These are phyloP conservation scores for Sugiyamaella valdiviana DNA, from an alignment of 805 yeast species.

Conservation along the genomic window DNA sequence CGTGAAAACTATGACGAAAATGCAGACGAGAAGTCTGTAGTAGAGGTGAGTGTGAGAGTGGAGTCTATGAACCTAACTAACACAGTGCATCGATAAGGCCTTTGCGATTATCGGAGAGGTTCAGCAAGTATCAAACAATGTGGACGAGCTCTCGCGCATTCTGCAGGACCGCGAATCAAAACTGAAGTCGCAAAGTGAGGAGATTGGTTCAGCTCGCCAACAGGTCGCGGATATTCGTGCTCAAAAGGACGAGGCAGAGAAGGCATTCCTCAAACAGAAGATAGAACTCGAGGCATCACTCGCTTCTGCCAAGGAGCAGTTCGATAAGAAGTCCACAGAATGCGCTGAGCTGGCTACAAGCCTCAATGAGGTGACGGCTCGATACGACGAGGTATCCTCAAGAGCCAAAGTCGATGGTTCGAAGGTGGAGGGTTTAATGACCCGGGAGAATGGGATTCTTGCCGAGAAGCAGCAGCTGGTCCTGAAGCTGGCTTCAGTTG, in stretches of 20 bases:
- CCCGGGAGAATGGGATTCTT: not conserved
- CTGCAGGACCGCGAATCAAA: not conserved
- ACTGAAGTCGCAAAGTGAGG: not conserved
- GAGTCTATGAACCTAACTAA: not conserved
- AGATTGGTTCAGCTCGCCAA: not conserved
- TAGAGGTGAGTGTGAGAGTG: not conserved
- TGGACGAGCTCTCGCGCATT: not conserved
- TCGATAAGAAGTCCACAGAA: not conserved
- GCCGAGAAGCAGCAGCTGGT: slow-evolving; percentile 3
- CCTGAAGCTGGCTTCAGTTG: slow-evolving; percentile 1
- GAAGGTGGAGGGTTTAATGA: not conserved
- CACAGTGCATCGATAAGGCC: not conserved
- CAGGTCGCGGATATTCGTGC: not conserved
- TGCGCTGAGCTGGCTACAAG: not conserved
- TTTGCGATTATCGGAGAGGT: slow-evolving; percentile 1
- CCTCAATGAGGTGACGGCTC: not conserved
- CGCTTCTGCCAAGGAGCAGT: not conserved
- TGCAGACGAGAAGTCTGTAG: not conserved
- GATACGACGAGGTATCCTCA: not conserved
- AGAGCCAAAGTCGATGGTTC: not conserved
- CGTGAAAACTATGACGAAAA: slow-evolving; percentile 1
- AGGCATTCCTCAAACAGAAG: not conserved
- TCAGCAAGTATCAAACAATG: not conserved
- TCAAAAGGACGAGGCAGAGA: not conserved
- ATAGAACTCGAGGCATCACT: not conserved